Percentiles rank a stretch among this genome's conserved stretches.
phyloP scores from a whole-genome alignment of 108 stramenopile species.

The Nannochloropsis oceanica region DNA sequence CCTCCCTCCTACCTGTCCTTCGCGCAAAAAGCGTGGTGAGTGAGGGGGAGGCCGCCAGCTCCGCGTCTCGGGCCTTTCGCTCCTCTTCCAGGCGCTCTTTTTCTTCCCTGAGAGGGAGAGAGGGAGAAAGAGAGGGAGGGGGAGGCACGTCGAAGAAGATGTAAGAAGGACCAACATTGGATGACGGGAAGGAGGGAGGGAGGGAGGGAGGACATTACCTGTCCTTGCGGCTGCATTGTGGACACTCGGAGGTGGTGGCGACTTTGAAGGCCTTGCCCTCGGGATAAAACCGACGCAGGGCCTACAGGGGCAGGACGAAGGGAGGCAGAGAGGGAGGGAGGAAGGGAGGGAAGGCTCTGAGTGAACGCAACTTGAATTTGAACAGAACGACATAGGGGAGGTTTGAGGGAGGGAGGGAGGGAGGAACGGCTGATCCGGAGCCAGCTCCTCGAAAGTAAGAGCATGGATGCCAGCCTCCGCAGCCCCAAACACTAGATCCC shows the following conservation, averaged over 20 bases:
- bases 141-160: not conserved
- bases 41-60: constrained; percentile 6
- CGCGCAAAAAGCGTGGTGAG: constrained; percentile 9
- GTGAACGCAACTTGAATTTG: no score
- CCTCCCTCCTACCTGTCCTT: constrained; percentile 9
- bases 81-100: not conserved
- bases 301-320: not conserved
- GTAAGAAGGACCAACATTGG: no score
- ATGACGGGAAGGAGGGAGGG: not conserved
- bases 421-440: no score
- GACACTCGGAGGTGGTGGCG: not conserved
- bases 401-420: no score
- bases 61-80: not conserved
- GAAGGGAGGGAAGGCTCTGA: not conserved
- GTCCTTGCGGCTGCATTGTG: not conserved
- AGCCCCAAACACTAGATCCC: no score
- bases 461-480: no score
- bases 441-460: no score
- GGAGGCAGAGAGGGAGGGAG: not conserved
- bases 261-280: not conserved
- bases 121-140: not conserved
- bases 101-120: not conserved
- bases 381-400: no score
- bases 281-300: not conserved
- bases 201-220: not conserved